phyloP scores from a whole-genome alignment of 176 grass and related monocot genomes.

The Microstegium vimineum region DNA sequence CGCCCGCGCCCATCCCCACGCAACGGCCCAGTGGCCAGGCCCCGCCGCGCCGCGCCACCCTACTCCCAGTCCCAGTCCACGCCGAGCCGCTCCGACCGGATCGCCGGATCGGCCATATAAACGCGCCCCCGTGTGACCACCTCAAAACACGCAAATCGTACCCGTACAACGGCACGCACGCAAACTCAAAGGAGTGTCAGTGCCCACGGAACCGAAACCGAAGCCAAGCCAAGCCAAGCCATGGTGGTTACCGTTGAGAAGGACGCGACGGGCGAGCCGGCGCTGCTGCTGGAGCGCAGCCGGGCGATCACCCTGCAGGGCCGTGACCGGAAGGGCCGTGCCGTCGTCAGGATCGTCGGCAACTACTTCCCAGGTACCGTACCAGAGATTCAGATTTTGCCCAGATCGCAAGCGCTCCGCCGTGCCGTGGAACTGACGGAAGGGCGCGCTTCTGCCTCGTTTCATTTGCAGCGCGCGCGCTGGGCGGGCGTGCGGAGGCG shows the following conservation, averaged over 20 bases:
- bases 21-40: slow-evolving; percentile 8
- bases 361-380: slow-evolving; percentile 64
- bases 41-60: slow-evolving; percentile 13
- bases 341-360: slow-evolving; percentile 74
- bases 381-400: not conserved
- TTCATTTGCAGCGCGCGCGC: slow-evolving; percentile 37
- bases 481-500: slow-evolving; percentile 51
- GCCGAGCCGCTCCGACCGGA: not conserved
- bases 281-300: slow-evolving; percentile 53
- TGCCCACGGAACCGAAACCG: not conserved
- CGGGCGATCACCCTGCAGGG: slow-evolving; percentile 65
- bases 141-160: not conserved
- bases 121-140: not conserved
- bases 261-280: slow-evolving; percentile 12
- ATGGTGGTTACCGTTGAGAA: slow-evolving; percentile 19
- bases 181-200: not conserved
- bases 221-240: not conserved
- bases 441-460: not conserved
- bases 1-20: slow-evolving; percentile 23
- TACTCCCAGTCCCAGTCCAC: not conserved
- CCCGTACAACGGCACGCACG: not conserved
- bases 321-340: slow-evolving; percentile 49
- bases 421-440: not conserved
- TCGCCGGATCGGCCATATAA: slow-evolving; percentile 23
- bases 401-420: not conserved